These are phyloP conservation scores for Spencermartinsiella ligniputridi DNA, from an alignment of 1,139 yeast genomes.

Conservation along the genomic window DNA sequence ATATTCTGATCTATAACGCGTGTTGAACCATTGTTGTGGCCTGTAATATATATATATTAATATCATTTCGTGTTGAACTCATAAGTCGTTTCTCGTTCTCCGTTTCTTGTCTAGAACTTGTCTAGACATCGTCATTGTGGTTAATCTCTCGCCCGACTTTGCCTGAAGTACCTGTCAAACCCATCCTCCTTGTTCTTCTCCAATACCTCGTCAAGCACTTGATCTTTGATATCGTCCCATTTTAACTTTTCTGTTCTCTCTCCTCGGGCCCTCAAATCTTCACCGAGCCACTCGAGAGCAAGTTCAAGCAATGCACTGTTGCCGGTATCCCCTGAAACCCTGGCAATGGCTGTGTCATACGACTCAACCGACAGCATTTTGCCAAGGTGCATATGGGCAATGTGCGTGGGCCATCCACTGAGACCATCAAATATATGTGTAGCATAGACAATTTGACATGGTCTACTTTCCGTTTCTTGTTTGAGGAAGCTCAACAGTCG, in stretches of 20 bases:
- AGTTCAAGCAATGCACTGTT: slow-evolving; percentile 36
- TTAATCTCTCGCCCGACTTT: slow-evolving; percentile 28
- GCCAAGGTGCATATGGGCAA: slow-evolving; percentile 79
- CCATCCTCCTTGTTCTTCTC: slow-evolving; percentile 25
- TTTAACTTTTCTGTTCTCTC: slow-evolving; percentile 20
- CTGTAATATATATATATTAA: too few relatives aligned
- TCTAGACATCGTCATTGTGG: too few relatives aligned
- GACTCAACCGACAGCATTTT: slow-evolving; percentile 31
- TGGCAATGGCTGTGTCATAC: slow-evolving; percentile 6
- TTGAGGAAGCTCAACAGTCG: slow-evolving; percentile 65
- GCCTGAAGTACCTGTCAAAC: slow-evolving; percentile 29
- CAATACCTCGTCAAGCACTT: slow-evolving; percentile 22
- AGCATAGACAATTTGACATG: slow-evolving; percentile 70
- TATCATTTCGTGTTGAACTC: too few relatives aligned
- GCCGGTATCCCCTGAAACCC: slow-evolving; percentile 20
- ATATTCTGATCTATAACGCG: too few relatives aligned
- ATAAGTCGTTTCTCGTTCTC: too few relatives aligned
- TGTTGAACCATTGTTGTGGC: too few relatives aligned
- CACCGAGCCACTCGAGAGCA: slow-evolving; percentile 38
- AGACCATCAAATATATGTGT: slow-evolving; percentile 96
- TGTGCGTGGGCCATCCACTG: slow-evolving; percentile 80
- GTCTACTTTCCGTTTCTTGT: slow-evolving; percentile 61
- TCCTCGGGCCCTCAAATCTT: slow-evolving; percentile 47
- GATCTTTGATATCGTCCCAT: slow-evolving; percentile 26
- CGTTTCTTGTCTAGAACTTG: too few relatives aligned